A percentile compares a stretch with the other conserved stretches of the same genome.
Conservation (phyloP, 805 yeast genomes). For the Tetrapisispora pingtungensis region DNA sequence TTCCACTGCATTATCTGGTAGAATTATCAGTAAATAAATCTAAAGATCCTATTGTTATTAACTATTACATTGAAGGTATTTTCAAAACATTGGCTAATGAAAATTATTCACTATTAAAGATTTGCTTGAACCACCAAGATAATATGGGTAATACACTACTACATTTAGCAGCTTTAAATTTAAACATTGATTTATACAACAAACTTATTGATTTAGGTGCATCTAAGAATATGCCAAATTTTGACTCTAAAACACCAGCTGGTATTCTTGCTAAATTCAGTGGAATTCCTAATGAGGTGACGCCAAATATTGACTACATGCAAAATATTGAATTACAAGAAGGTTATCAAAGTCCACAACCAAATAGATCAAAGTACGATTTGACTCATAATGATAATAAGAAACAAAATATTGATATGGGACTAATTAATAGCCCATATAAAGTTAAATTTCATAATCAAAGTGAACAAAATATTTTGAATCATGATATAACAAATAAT, state of each 20-base stretch:
- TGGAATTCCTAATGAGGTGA: not conserved
- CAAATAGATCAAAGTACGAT: not conserved
- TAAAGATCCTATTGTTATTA: slow-evolving; percentile 38
- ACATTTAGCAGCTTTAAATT: slow-evolving; percentile 51
- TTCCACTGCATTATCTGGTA: slow-evolving; percentile 62
- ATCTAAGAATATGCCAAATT: slow-evolving; percentile 21
- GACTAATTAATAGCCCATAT: not conserved
- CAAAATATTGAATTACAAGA: not conserved
- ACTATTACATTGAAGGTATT: slow-evolving; percentile 46
- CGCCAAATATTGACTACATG: not conserved
- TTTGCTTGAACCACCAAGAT: slow-evolving; percentile 68
- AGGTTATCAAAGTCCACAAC: slow-evolving; percentile 1
- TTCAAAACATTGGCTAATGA: slow-evolving; percentile 33
- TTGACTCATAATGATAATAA: not conserved
- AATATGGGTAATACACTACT: slow-evolving; percentile 76
- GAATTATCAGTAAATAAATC: slow-evolving; percentile 42
- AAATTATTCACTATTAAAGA: slow-evolving; percentile 39
- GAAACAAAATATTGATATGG: not conserved
- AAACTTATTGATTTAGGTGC: slow-evolving; percentile 27
- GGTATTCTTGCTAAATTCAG: slow-evolving; percentile 22
- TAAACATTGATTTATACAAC: slow-evolving; percentile 26
- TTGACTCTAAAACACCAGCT: slow-evolving; percentile 24
- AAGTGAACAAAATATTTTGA: not conserved
- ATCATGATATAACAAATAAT: slow-evolving; percentile 1
- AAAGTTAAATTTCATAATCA: not conserved